A percentile compares a stretch with the other conserved stretches of the same genome.
These are phyloP conservation scores for Lactarius evosmus DNA, from an alignment of 768 basidiomycete genomes.

Conservation along the genomic window DNA sequence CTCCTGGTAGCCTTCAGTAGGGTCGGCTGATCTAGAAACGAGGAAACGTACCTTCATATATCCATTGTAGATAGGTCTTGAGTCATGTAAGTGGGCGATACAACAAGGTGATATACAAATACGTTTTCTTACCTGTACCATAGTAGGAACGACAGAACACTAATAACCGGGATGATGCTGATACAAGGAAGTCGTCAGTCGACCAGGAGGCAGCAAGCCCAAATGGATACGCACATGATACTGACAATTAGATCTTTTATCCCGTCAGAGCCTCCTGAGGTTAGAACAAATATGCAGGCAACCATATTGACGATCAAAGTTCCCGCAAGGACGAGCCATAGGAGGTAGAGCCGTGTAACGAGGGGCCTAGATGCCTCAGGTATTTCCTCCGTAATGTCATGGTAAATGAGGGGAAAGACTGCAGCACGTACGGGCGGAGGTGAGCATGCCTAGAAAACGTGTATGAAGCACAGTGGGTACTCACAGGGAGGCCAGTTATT, in stretches of 20 bases:
- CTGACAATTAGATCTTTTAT: conserved; percentile 78
- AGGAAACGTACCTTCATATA: conserved; percentile 79
- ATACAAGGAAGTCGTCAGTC: conserved; percentile 28
- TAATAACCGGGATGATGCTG: conserved; percentile 80
- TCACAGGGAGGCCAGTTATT: conserved; percentile 94
- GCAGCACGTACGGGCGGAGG: conserved; percentile 16
- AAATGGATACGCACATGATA: conserved; percentile 58
- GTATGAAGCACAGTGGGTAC: conserved; percentile 33
- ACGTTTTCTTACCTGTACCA: conserved; percentile 79
- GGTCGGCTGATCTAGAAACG: conserved; percentile 7
- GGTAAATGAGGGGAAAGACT: conserved; percentile 95
- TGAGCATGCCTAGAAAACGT: conserved; percentile 1
- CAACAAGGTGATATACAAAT: conserved; percentile 17
- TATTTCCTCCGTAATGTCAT: conserved; percentile 88
- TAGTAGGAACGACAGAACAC: conserved; percentile 77
- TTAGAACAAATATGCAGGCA: conserved; percentile 81
- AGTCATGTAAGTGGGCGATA: conserved; percentile 17
- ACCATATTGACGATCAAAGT: conserved; percentile 89
- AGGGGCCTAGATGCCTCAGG: conserved; percentile 75
- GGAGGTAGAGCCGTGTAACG: conserved; percentile 82
- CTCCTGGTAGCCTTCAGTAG: conserved; percentile 52
- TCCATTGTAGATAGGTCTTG: conserved; percentile 92
- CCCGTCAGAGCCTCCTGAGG: conserved; percentile 71
- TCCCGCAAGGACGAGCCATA: conserved; percentile 86
- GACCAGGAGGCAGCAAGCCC: conserved; percentile 14